Percentiles rank a stretch among this genome's conserved stretches.
Evolutionary conservation across 73 alveolate genomes (phyloP).

Genomic region (Breviolum minutum): DNA sequence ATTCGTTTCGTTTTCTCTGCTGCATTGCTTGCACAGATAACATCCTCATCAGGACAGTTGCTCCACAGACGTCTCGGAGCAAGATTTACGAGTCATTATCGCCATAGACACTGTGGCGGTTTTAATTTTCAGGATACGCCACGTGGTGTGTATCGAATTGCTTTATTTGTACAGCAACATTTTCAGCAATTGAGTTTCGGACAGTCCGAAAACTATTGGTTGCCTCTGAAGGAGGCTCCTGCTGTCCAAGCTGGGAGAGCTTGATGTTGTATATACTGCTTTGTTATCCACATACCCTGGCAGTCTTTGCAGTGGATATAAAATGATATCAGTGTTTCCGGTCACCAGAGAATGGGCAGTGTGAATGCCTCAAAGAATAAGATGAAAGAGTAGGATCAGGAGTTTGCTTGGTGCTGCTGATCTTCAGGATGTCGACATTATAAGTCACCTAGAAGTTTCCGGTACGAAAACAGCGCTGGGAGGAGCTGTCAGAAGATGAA

Average conservation of each 20-base stretch:
- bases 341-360: neutral
- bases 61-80: neutral
- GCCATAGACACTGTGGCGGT: neutral
- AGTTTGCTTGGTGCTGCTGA: too few relatives aligned
- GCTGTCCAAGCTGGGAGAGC: slow-evolving; percentile 46
- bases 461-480: neutral
- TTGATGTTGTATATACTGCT: neutral
- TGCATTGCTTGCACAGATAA: neutral
- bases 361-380: too few relatives aligned
- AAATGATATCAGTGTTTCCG: neutral
- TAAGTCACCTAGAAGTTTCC: too few relatives aligned
- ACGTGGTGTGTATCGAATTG: neutral
- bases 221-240: slow-evolving; percentile 64
- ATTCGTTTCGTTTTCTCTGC: neutral
- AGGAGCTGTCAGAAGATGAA: slow-evolving; percentile 64
- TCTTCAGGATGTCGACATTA: too few relatives aligned
- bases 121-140: slow-evolving; percentile 33
- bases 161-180: slow-evolving; percentile 8
- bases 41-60: slow-evolving; percentile 3
- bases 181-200: neutral
- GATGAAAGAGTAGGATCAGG: too few relatives aligned
- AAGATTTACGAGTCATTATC: neutral
- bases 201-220: neutral
- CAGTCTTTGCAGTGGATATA: neutral
- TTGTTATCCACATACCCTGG: slow-evolving; percentile 9